Conservation (phyloP, 179 eudicot species). For the Drosera spatulata region DNA sequence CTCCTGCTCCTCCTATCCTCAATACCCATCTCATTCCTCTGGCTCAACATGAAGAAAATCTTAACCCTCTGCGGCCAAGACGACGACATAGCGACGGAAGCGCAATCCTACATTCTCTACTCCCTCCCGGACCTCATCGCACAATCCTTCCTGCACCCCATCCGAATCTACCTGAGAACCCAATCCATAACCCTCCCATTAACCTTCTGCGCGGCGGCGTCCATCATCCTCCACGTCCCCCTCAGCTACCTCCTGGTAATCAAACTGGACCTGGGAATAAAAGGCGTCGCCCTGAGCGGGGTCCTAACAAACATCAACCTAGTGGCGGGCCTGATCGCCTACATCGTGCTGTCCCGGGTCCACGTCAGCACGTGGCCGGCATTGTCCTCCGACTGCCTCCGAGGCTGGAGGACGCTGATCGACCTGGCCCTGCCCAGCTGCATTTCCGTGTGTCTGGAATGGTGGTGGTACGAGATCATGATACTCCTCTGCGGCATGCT, state of each 20-base stretch:
- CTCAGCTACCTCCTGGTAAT: constrained; percentile 49
- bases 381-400: constrained; percentile 42
- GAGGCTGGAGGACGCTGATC: constrained; percentile 46
- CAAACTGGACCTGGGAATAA: constrained; percentile 34
- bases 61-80: constrained; percentile 47
- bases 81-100: constrained; percentile 33
- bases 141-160: constrained; percentile 52
- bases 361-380: constrained; percentile 61
- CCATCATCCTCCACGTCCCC: constrained; percentile 49
- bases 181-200: constrained; percentile 64
- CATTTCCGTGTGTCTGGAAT: constrained; percentile 76
- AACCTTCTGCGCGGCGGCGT: constrained; percentile 41
- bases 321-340: constrained; percentile 34
- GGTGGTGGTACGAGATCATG: constrained; percentile 99
- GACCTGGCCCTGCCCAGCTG: constrained; percentile 76
- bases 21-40: constrained; percentile 47
- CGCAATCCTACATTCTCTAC: constrained; percentile 40
- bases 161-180: constrained; percentile 57
- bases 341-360: constrained; percentile 41
- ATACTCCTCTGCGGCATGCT: constrained; percentile 64
- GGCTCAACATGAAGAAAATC: constrained; percentile 58
- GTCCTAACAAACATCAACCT: constrained; percentile 55
- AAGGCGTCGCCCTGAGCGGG: constrained; percentile 64
- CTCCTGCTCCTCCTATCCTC: constrained; percentile 46
- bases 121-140: constrained; percentile 55